A percentile compares a stretch with the other conserved stretches of the same genome.
These are phyloP conservation scores for Plectosphaerella sp. DNA, from an alignment of 2,329 filamentous ascomycete species.

Conservation along the genomic window DNA sequence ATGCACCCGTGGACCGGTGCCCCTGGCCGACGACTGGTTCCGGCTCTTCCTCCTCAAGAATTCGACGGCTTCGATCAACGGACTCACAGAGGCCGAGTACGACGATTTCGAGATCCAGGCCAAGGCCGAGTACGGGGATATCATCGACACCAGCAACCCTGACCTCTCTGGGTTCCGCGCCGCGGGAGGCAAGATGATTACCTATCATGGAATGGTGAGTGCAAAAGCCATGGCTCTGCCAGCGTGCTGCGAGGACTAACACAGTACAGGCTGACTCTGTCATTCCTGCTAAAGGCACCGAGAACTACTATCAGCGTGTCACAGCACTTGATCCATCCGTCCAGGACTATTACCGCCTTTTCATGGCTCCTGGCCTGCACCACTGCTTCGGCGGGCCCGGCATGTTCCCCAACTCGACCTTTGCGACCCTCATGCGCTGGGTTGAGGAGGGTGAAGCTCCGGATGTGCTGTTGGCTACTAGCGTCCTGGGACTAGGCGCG, in stretches of 20 bases:
- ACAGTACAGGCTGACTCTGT: conserved; percentile 11
- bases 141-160: conserved; percentile 22
- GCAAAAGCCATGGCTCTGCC: background rate
- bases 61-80: background rate
- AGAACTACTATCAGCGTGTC: conserved; percentile 22
- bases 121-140: background rate
- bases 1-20: conserved; percentile 15
- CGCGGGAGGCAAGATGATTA: conserved; percentile 20
- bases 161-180: conserved; percentile 21
- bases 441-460: conserved; percentile 15
- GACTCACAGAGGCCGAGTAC: conserved; percentile 11
- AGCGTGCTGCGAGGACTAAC: conserved; percentile 15
- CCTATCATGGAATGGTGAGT: background rate
- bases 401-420: conserved; percentile 16
- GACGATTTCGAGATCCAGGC: conserved; percentile 9
- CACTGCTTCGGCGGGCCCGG: conserved; percentile 26
- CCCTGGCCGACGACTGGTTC: conserved; percentile 15
- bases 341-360: conserved; percentile 25
- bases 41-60: conserved; percentile 19
- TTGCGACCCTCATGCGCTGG: conserved; percentile 19
- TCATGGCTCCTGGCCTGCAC: conserved; percentile 23
- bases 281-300: conserved; percentile 10
- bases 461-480: too few species aligned
- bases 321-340: conserved; percentile 10
- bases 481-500: too few species aligned